Base-by-base conservation (phyloP, 2,329 filamentous ascomycete species). In the Fusarium sp. region DNA sequence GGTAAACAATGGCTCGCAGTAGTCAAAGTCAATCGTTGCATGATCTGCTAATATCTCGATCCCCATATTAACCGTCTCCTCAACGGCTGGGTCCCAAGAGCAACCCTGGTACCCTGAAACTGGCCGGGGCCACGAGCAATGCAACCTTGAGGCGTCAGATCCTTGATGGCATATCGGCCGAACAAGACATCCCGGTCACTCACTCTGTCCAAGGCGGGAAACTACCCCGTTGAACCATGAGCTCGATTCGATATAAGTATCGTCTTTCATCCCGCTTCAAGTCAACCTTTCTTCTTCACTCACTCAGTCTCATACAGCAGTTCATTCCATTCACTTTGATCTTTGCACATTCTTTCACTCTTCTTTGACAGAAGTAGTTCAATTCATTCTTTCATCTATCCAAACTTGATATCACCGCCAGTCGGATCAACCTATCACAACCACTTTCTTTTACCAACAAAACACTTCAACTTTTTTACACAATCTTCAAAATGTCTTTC, bases 321-420 rank as follows among this genome's bases (percentile, higher is more conserved):
- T 71, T 75, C 69, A 72, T 51, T 75, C 55, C 74, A 75, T 70
- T 77, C 70, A 59, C 71, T 75, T 74, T 73, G 58, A 59, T 72
- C 69, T 59, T 75, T 76, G 53, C 70, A 69, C 71, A 65, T 62
- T 63, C 66, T 66, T 63, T 62, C 52, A 67, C 62, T 57, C 76
- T 77, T 77, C 76, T 77, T 77, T 77, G 76, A 77, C 46, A 77
- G 76, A 77, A 77, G 76, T 72, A 59, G 64, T 61, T 72, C 75
- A 71, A 71, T 75, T 74, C 67, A 65, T 70, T 73, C 68, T 34
- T 58, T 53, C 61, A 62, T 32, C 25, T 29, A 38, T 38, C 34
- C 24, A 53, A 53, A 52, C 49, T 41, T 52, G 32, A 41, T 52
- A 52, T n/a, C 34, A 53, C 74, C 74, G 74, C 74, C 52, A 75